phyloP scores from a whole-genome alignment of 2,329 filamentous ascomycete genomes.

The Trichoderma atroviride region DNA sequence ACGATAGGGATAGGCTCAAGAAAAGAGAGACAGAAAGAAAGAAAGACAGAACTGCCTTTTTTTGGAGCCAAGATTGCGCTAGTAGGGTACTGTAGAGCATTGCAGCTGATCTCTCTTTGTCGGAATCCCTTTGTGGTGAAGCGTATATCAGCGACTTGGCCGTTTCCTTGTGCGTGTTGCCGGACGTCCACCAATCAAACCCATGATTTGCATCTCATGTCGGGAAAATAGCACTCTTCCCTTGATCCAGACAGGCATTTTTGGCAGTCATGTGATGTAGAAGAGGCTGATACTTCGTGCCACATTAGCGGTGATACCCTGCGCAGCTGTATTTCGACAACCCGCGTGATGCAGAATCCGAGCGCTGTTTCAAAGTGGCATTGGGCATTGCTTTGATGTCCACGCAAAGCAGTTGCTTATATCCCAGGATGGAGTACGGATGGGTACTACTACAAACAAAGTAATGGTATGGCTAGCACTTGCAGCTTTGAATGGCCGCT shows the following conservation, averaged over 20 bases:
- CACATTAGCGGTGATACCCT: conserved; percentile 24
- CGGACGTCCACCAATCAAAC: conserved; percentile 12
- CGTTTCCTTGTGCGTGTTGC: neutral
- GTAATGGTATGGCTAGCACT: neutral
- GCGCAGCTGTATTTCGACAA: conserved; percentile 18
- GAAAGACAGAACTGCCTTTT: neutral
- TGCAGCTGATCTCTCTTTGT: neutral
- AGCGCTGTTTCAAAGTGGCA: neutral
- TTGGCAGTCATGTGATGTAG: conserved; percentile 27
- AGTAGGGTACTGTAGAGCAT: neutral
- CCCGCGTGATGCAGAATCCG: conserved; percentile 19
- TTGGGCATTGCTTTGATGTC: conserved; percentile 4
- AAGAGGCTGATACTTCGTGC: conserved; percentile 22
- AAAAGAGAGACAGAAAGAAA: neutral
- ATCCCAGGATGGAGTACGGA: neutral
- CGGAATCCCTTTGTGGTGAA: neutral
- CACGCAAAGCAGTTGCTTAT: neutral
- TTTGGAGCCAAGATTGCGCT: neutral
- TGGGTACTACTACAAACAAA: neutral
- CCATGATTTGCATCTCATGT: conserved; percentile 6
- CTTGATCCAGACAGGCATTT: conserved; percentile 12
- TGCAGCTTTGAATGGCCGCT: conserved; percentile 5
- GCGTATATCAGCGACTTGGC: neutral
- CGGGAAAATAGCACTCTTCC: neutral
- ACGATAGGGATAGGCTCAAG: neutral